A percentile compares a stretch with the other conserved stretches of the same genome.
phyloP scores from a whole-genome alignment of 495 filamentous ascomycete species.

The Tuber magnatum region DNA sequence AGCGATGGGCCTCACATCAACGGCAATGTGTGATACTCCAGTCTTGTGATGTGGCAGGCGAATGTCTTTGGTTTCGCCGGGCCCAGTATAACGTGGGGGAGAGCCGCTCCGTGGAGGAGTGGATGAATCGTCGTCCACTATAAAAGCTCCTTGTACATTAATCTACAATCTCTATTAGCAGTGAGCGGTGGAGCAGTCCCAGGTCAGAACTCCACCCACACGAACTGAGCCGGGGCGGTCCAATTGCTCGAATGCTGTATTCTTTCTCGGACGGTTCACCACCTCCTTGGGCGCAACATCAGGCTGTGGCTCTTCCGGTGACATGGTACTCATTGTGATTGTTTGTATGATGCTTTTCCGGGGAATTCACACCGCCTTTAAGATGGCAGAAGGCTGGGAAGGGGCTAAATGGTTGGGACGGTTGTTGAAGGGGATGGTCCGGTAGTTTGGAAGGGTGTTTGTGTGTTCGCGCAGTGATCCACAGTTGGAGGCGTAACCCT shows the following conservation, averaged over 20 bases:
- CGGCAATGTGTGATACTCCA: constrained; percentile 88
- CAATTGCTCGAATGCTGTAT: constrained; percentile 30
- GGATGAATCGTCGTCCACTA: constrained; percentile 67
- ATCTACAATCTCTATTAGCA: constrained; percentile 54
- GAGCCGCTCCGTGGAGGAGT: constrained; percentile 48
- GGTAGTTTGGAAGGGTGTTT: neutral
- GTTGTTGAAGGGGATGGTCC: neutral
- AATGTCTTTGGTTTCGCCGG: constrained; percentile 74
- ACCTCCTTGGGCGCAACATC: neutral
- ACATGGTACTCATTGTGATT: neutral
- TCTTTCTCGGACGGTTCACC: constrained; percentile 24
- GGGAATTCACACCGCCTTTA: neutral
- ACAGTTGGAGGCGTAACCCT: neutral
- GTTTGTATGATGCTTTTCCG: neutral
- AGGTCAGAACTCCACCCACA: constrained; percentile 5
- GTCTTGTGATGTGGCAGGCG: constrained; percentile 89
- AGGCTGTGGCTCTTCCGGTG: neutral
- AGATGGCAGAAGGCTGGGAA: neutral
- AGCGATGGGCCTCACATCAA: constrained; percentile 63
- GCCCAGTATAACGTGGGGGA: constrained; percentile 50
- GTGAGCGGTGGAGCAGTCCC: neutral
- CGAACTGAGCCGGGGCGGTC: constrained; percentile 37
- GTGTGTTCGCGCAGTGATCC: neutral
- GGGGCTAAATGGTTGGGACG: neutral
- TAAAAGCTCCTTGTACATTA: constrained; percentile 92